Conservation (phyloP, 495 filamentous ascomycete species). For the Neurospora sp. region DNA sequence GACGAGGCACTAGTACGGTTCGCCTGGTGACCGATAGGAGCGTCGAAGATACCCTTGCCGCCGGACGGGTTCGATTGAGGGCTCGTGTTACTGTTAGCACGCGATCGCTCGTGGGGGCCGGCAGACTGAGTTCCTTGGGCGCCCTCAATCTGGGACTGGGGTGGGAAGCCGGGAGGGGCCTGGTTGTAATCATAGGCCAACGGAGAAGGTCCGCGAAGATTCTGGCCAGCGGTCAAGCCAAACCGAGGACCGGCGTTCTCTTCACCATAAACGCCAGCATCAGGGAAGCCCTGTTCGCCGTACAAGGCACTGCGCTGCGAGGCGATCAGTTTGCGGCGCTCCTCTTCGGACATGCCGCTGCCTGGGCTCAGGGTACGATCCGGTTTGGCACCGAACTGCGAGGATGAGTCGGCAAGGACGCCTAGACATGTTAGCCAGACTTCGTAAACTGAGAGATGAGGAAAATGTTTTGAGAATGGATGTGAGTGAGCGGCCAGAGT, state of each 20-base stretch:
- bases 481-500: not conserved
- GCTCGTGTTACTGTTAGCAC: conserved; percentile 80
- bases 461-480: not conserved
- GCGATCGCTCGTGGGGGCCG: conserved; percentile 53
- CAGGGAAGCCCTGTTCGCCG: conserved; percentile 59
- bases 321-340: conserved; percentile 89
- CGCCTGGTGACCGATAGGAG: conserved; percentile 56
- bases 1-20: conserved; percentile 84
- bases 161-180: conserved; percentile 29
- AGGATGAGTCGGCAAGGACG: conserved; percentile 63
- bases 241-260: conserved; percentile 48
- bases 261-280: conserved; percentile 49
- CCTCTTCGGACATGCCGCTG: conserved; percentile 74
- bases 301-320: conserved; percentile 91
- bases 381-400: conserved; percentile 59
- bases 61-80: conserved; percentile 60
- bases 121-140: conserved; percentile 32
- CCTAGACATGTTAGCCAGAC: conserved; percentile 46
- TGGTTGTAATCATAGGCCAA: conserved; percentile 40
- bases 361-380: conserved; percentile 89
- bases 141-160: conserved; percentile 40
- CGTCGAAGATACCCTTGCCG: conserved; percentile 56
- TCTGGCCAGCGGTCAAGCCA: conserved; percentile 38
- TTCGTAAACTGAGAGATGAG: conserved; percentile 6
- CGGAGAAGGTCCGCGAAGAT: conserved; percentile 47